Base-by-base conservation (phyloP, 148 eudicot genomes). In the Salicornia ramosissima region DNA sequence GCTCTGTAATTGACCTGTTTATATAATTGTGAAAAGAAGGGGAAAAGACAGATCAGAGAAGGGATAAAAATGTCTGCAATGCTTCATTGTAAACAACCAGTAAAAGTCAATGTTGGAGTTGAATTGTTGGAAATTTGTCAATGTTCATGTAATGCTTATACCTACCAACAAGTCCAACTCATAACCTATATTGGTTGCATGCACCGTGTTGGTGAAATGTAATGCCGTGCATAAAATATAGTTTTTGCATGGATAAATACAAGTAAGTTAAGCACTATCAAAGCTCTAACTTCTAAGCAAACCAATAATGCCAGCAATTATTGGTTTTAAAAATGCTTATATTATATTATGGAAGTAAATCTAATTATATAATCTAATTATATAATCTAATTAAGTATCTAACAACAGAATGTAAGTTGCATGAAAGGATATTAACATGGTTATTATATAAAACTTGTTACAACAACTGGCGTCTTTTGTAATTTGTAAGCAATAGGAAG, bases 141-240 rank as follows among this genome's bases (percentile, higher is more conserved):
- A 55, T 36, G 36, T 55, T 36, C 61, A 54, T 36, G 72, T 56
- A 57, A 55, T 69, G 33, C 46, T 43, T 69, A 61, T 31, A 69
- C 51, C 72, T n/a, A 55, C 49, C 52, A 28, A 11, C 26, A 56
- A 19, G 15, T 42, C 33, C 64, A 69, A 42, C 36, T 69, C 72
- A 55, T 22, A 64, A 24, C 64, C 50, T 45, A 12, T n/a, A 69
- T 43, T 53, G 33, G 10, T 26, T 66, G 15, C 26, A 68, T 68
- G 62, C 71, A 68, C 15, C 64, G 14, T 22, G 24, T 43, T 64
- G 67, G 6, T 16, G 40, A 40, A 56, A 40, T 69, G 25, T 18
- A 16, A 24, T 2, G 39, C 15, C n/a, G 8, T 55, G 29, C 16
- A 36, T 25, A 19, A 11, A 25, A 36, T 25, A 55, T 53, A 22